Conservation (phyloP, 2,329 filamentous ascomycete species). For the Pseudogymnoascus sp. region DNA sequence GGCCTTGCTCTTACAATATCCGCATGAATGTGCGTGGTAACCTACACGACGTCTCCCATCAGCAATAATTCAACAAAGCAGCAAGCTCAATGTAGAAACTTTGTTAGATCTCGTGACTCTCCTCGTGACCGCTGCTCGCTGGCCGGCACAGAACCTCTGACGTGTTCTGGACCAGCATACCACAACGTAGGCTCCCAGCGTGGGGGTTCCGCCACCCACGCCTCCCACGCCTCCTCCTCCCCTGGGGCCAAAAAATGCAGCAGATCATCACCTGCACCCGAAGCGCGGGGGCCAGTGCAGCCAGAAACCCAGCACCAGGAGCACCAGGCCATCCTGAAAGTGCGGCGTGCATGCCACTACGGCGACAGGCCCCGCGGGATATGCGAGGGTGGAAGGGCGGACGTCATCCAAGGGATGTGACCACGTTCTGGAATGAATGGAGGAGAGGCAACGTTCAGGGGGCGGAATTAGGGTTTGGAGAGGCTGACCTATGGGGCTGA, state of each 20-base stretch:
- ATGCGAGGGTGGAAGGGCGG: background rate
- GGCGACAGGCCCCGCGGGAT: background rate
- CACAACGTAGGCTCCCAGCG: background rate
- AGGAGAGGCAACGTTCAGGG: background rate
- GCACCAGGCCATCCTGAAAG: background rate
- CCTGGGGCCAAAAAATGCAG: background rate
- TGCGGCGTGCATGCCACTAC: background rate
- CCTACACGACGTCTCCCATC: background rate
- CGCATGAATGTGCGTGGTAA: slow-evolving; percentile 15
- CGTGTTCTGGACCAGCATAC: background rate
- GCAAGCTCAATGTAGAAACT: background rate
- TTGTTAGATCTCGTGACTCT: background rate
- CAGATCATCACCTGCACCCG: background rate
- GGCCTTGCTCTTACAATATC: slow-evolving; percentile 21
- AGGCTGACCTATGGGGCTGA: slow-evolving; percentile 6
- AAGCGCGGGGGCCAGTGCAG: background rate
- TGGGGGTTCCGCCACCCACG: background rate
- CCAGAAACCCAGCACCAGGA: background rate
- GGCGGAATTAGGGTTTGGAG: slow-evolving; percentile 1
- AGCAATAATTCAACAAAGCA: background rate
- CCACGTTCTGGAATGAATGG: slow-evolving; percentile 10
- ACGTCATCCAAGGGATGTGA: slow-evolving; percentile 6
- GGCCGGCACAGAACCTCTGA: background rate
- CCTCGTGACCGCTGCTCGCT: background rate
- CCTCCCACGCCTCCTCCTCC: background rate